Evolutionary conservation across 225 moss, liverwort and hornwort genomes (phyloP).

Genomic region (Lunularia cruciata): DNA sequence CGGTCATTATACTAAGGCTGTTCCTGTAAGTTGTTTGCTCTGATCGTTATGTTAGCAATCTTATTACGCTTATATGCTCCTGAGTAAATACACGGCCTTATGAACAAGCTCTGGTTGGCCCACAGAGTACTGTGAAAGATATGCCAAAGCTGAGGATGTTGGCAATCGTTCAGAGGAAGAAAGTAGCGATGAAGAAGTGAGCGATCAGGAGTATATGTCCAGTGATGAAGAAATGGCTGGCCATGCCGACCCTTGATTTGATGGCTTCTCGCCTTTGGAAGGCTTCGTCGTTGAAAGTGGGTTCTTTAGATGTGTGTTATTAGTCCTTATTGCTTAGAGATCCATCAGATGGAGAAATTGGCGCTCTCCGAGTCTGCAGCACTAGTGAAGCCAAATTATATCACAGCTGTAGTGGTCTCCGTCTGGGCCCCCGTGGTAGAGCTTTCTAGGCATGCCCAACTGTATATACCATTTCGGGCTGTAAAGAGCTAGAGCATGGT

Average conservation of each 20-base stretch:
- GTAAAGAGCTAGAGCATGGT: conserved; percentile 70
- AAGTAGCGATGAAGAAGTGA: conserved; percentile 79
- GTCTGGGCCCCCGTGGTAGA: conserved; percentile 55
- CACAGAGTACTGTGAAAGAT: conserved; percentile 86
- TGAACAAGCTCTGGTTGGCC: too few relatives aligned
- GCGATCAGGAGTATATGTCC: conserved; percentile 86
- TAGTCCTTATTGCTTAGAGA: conserved; percentile 24
- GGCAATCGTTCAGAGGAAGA: conserved; percentile 72
- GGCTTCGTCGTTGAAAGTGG: conserved; percentile 14
- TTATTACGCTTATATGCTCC: too few relatives aligned
- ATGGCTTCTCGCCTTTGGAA: conserved; percentile 13
- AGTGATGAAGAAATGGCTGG: conserved; percentile 98
- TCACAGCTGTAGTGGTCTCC: conserved; percentile 52
- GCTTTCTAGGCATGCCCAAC: conserved; percentile 64
- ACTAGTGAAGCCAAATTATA: conserved; percentile 48
- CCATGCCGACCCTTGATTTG: conserved; percentile 80
- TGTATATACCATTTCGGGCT: conserved; percentile 94
- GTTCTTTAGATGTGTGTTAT: conserved; percentile 27
- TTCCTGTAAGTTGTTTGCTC: too few relatives aligned
- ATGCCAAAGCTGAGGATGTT: conserved; percentile 85
- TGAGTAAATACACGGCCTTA: too few relatives aligned
- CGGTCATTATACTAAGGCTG: too few relatives aligned
- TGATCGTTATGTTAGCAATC: too few relatives aligned
- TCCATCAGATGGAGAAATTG: conserved; percentile 25
- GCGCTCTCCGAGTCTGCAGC: conserved; percentile 37